Evolutionary conservation across 768 basidiomycete genomes (phyloP).

Genomic region (Hypholoma fasciculare): DNA sequence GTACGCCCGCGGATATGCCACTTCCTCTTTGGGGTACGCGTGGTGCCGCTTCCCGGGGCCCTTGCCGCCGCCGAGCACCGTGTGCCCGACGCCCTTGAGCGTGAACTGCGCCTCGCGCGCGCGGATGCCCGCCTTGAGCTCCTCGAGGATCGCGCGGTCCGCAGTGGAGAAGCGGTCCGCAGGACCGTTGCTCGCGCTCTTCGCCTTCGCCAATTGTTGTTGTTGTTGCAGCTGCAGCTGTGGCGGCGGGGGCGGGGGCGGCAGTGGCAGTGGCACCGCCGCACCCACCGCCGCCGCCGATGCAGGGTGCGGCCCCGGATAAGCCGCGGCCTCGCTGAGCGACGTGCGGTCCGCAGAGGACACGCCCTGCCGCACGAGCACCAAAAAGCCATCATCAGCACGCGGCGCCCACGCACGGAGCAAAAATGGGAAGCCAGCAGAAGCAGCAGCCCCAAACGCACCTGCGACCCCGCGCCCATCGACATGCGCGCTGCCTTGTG

Average conservation of each 20-base stretch:
- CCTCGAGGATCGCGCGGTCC: slow-evolving; percentile 60
- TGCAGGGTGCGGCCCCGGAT: slow-evolving; percentile 4
- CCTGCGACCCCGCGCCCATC: not conserved
- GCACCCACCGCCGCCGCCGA: not conserved
- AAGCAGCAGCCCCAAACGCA: not conserved
- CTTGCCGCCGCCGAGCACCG: slow-evolving; percentile 27
- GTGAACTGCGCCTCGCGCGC: slow-evolving; percentile 59
- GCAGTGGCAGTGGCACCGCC: not conserved
- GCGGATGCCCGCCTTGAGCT: slow-evolving; percentile 50
- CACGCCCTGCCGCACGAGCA: not conserved
- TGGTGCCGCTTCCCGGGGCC: slow-evolving; percentile 55
- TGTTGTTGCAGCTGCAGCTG: not conserved
- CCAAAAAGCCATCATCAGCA: not conserved
- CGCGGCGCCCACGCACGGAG: not conserved
- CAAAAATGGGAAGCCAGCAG: not conserved
- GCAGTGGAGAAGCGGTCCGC: slow-evolving; percentile 50
- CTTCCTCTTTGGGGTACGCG: slow-evolving; percentile 45
- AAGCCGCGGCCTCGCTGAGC: not conserved
- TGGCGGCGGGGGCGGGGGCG: not conserved
- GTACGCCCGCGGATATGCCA: slow-evolving; percentile 72
- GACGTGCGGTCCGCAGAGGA: not conserved
- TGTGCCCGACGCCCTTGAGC: slow-evolving; percentile 42
- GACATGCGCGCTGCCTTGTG: slow-evolving; percentile 1
- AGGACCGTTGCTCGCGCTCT: not conserved
- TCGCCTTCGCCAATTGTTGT: not conserved